Evolutionary conservation across 768 basidiomycete genomes (phyloP).

Genomic region (Ramaria sp.): DNA sequence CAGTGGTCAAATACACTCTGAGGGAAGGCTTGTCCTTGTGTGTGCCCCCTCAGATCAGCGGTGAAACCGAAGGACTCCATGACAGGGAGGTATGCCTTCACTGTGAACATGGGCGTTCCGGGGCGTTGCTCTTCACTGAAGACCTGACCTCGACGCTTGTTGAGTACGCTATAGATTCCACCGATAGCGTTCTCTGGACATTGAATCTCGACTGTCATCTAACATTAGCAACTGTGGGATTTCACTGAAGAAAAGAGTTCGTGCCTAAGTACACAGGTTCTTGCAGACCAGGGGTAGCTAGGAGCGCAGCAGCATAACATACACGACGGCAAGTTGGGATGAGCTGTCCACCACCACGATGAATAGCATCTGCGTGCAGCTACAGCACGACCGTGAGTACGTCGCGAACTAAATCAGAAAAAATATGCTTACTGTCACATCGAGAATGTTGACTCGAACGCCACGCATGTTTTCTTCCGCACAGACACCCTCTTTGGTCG

Average conservation of each 20-base stretch:
- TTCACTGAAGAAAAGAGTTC: slow-evolving; percentile 13
- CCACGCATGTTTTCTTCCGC: slow-evolving; percentile 99
- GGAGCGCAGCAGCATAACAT: slow-evolving; percentile 89
- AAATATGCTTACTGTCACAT: slow-evolving; percentile 57
- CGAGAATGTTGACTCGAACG: slow-evolving; percentile 89
- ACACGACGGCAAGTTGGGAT: slow-evolving; percentile 96
- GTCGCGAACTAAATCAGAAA: neutral
- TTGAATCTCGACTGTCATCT: slow-evolving; percentile 78
- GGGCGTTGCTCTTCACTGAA: slow-evolving; percentile 95
- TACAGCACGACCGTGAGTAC: slow-evolving; percentile 20
- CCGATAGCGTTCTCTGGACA: slow-evolving; percentile 96
- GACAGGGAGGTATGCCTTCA: slow-evolving; percentile 94
- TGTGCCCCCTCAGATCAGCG: slow-evolving; percentile 84
- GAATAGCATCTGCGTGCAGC: slow-evolving; percentile 98
- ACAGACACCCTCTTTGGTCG: slow-evolving; percentile 94
- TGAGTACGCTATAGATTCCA: slow-evolving; percentile 89
- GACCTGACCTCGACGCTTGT: slow-evolving; percentile 97
- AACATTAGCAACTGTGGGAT: slow-evolving; percentile 10
- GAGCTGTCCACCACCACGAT: slow-evolving; percentile 97
- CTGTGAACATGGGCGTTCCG: slow-evolving; percentile 98
- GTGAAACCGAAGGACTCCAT: slow-evolving; percentile 96
- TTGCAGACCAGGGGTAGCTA: slow-evolving; percentile 85
- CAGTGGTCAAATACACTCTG: slow-evolving; percentile 92
- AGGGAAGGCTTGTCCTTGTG: slow-evolving; percentile 97
- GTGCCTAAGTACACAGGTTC: slow-evolving; percentile 92